These are phyloP conservation scores for Stagonosporopsis vannaccii DNA, from an alignment of 2,329 filamentous ascomycete genomes.

Conservation along the genomic window DNA sequence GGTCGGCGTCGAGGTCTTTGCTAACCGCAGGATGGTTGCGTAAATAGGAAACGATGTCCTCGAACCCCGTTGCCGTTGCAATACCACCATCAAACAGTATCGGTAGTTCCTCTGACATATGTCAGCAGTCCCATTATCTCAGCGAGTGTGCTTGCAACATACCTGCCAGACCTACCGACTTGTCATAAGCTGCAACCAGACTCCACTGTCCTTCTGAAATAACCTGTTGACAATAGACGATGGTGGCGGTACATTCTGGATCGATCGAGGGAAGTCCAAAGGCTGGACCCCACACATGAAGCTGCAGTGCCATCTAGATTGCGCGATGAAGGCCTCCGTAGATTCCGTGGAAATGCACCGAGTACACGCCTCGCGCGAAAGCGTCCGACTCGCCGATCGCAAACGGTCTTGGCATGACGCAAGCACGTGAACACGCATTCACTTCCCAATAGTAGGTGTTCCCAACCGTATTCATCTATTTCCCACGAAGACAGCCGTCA, in stretches of 20 bases:
- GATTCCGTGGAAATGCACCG: background rate
- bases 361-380: background rate
- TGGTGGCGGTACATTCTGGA: conserved; percentile 83
- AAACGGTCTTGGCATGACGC: conserved; percentile 20
- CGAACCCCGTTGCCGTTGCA: conserved; percentile 67
- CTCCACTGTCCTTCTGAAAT: conserved; percentile 61
- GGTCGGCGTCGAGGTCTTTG: conserved; percentile 39
- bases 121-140: conserved; percentile 9
- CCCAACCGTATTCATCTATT: background rate
- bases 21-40: conserved; percentile 34
- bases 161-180: conserved; percentile 71
- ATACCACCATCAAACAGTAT: conserved; percentile 61
- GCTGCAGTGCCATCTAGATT: conserved; percentile 66
- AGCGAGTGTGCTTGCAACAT: conserved; percentile 10
- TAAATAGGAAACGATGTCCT: conserved; percentile 67
- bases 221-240: conserved; percentile 75
- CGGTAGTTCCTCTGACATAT: conserved; percentile 61
- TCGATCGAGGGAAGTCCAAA: conserved; percentile 91
- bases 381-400: background rate
- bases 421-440: conserved; percentile 34
- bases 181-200: conserved; percentile 61
- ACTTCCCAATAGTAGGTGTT: background rate
- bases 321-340: background rate
- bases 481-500: conserved; percentile 6
- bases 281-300: conserved; percentile 90